phyloP scores from a whole-genome alignment of 2,329 filamentous ascomycete species.

The Fusarium torulosum region DNA sequence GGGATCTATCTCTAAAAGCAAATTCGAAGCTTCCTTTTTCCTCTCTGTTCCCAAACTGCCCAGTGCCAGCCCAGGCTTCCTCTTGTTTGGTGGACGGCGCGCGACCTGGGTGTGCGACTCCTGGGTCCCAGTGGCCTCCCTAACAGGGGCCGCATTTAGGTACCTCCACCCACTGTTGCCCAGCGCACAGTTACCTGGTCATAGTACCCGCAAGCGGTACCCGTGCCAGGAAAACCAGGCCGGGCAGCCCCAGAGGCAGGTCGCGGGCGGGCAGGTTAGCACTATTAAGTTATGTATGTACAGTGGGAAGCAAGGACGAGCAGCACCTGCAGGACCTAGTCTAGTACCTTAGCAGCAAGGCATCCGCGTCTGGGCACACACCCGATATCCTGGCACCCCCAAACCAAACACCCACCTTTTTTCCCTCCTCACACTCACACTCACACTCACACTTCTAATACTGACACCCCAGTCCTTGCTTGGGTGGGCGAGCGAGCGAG shows the following conservation, averaged over 20 bases:
- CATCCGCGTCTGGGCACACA: constrained; percentile 14
- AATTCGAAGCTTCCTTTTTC: constrained; percentile 37
- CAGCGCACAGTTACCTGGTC: constrained; percentile 39
- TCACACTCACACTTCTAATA: neutral
- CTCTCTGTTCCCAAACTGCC: constrained; percentile 2
- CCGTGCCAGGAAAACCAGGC: constrained; percentile 33
- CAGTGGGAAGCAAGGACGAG: constrained; percentile 4
- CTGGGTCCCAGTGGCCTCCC: constrained; percentile 39
- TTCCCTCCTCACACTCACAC: neutral
- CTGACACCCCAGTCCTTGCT: neutral
- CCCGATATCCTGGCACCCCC: constrained; percentile 21
- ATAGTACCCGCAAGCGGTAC: constrained; percentile 38
- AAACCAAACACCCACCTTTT: constrained; percentile 1
- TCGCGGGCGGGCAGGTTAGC: neutral
- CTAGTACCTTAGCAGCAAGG: neutral
- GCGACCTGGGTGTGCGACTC: constrained; percentile 36
- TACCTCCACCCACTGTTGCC: constrained; percentile 41
- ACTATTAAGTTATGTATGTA: neutral
- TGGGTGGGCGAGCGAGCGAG: no score
- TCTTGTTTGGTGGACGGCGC: constrained; percentile 22
- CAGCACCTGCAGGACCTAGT: neutral
- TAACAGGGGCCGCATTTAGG: constrained; percentile 36
- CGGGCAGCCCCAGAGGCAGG: constrained; percentile 3
- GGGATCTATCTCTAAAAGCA: constrained; percentile 26
- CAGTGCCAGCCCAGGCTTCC: constrained; percentile 3